A percentile compares a stretch with the other conserved stretches of the same genome.
Evolutionary conservation across 1,139 yeast genomes (phyloP).

Genomic region (Kluyveromyces sp.): DNA sequence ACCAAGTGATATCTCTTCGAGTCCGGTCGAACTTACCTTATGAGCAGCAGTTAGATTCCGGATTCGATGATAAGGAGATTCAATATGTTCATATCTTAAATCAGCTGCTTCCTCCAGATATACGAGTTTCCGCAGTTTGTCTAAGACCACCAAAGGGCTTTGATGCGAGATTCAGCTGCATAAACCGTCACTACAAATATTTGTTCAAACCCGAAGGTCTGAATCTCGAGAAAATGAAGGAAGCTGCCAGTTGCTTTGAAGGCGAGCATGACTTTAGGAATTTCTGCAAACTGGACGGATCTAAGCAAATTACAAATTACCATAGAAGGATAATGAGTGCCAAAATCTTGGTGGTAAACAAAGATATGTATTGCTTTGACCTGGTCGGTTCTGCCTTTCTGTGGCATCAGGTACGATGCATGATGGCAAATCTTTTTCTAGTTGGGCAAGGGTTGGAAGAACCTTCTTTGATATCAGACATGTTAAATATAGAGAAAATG

Average conservation of each 20-base stretch:
- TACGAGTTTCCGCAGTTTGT: constrained; percentile 74
- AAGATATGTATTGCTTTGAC: constrained; percentile 59
- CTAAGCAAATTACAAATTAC: constrained; percentile 81
- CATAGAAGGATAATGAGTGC: constrained; percentile 51
- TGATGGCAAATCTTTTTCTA: constrained; percentile 75
- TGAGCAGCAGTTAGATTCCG: constrained; percentile 51
- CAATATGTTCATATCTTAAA: constrained; percentile 73
- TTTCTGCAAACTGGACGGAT: constrained; percentile 89
- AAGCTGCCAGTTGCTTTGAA: constrained; percentile 56
- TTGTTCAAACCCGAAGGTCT: constrained; percentile 52
- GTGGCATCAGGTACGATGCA: constrained; percentile 98
- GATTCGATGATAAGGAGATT: constrained; percentile 58
- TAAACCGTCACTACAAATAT: constrained; percentile 77
- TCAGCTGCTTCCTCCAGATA: constrained; percentile 71
- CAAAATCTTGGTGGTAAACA: constrained; percentile 39
- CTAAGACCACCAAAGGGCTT: constrained; percentile 75
- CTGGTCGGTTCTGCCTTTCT: constrained; percentile 83
- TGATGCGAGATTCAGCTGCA: constrained; percentile 90
- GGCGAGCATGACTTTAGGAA: constrained; percentile 91
- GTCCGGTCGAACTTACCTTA: constrained; percentile 61
- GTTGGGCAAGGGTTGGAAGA: constrained; percentile 74
- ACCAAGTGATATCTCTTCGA: constrained; percentile 78
- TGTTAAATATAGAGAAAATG: constrained; percentile 50
- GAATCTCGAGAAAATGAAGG: constrained; percentile 58
- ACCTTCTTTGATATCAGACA: constrained; percentile 47